Percentiles rank a stretch among this genome's conserved stretches.
These are phyloP conservation scores for Populus tomentosa DNA, from an alignment of 441 rosid species.

Conservation along the genomic window DNA sequence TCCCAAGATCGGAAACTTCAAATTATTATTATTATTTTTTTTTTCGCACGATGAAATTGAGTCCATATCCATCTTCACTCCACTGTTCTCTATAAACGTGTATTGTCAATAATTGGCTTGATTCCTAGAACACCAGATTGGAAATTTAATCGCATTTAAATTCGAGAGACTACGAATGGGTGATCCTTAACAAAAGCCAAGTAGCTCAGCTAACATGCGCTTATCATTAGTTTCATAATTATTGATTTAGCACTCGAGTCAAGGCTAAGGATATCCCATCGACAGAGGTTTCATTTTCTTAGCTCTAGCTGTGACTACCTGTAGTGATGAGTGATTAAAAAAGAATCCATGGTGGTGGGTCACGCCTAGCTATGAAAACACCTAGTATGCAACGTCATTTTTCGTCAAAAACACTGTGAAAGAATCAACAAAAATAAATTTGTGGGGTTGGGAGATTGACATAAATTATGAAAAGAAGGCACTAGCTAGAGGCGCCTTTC, in stretches of 20 bases:
- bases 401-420: not conserved
- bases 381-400: not conserved
- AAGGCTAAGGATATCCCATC: not conserved
- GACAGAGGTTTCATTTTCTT: not conserved
- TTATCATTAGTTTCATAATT: too few species aligned
- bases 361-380: not conserved
- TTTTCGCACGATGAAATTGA: too few species aligned
- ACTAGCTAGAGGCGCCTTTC: constrained; percentile 12
- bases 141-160: too few species aligned
- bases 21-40: too few species aligned
- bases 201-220: too few species aligned
- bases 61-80: too few species aligned
- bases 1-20: too few species aligned
- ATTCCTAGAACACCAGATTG: too few species aligned
- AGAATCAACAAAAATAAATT: not conserved
- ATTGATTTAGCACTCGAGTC: not conserved
- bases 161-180: too few species aligned
- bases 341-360: constrained; percentile 32
- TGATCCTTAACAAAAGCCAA: too few species aligned
- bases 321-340: constrained; percentile 19
- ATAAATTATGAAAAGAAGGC: not conserved
- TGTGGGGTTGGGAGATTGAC: constrained; percentile 24
- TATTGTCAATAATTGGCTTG: too few species aligned
- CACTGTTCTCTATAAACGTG: too few species aligned
- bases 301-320: constrained; percentile 4